A percentile compares a stretch with the other conserved stretches of the same genome.
These are phyloP conservation scores for Rhodosporidiobolus sp. DNA, from an alignment of 768 basidiomycete species.

Conservation along the genomic window DNA sequence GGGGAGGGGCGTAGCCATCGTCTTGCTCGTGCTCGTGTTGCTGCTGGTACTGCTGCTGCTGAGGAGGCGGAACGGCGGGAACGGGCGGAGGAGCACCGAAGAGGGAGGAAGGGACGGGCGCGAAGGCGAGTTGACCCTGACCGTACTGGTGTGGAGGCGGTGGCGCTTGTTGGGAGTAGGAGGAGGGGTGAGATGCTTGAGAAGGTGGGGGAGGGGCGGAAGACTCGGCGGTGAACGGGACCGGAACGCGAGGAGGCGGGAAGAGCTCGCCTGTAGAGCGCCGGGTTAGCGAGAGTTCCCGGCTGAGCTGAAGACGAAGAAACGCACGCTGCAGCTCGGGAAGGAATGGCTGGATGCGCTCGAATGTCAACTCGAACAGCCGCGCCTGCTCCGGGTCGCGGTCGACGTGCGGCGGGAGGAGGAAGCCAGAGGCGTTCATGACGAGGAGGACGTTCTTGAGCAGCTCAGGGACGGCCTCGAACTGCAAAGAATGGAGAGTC, in stretches of 20 bases:
- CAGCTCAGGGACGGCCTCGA: slow-evolving; percentile 92
- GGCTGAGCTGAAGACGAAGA: too few species aligned
- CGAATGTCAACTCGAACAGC: slow-evolving; percentile 80
- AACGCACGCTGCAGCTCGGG: slow-evolving; percentile 81
- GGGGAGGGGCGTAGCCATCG: too few species aligned
- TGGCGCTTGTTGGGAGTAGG: too few species aligned
- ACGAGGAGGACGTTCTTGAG: slow-evolving; percentile 94
- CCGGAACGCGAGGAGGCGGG: slow-evolving; percentile 29
- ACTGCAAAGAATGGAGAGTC: slow-evolving; percentile 53
- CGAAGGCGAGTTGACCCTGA: too few species aligned
- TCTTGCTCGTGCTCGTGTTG: too few species aligned
- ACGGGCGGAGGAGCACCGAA: too few species aligned
- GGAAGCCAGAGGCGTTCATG: slow-evolving; percentile 82
- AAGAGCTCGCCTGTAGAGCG: slow-evolving; percentile 27
- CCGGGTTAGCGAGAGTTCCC: too few species aligned
- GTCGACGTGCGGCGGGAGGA: slow-evolving; percentile 60
- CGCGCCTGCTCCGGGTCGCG: slow-evolving; percentile 58
- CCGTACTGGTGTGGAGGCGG: too few species aligned
- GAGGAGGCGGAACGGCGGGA: too few species aligned
- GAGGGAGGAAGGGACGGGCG: too few species aligned
- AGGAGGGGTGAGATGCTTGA: background rate
- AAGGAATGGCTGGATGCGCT: slow-evolving; percentile 83
- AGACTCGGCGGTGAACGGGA: slow-evolving; percentile 13
- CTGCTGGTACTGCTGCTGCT: too few species aligned
- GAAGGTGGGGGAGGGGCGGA: background rate